Evolutionary conservation across 1,284 basidiomycete species (phyloP).

Genomic region (Papiliotrema nemorosa): DNA sequence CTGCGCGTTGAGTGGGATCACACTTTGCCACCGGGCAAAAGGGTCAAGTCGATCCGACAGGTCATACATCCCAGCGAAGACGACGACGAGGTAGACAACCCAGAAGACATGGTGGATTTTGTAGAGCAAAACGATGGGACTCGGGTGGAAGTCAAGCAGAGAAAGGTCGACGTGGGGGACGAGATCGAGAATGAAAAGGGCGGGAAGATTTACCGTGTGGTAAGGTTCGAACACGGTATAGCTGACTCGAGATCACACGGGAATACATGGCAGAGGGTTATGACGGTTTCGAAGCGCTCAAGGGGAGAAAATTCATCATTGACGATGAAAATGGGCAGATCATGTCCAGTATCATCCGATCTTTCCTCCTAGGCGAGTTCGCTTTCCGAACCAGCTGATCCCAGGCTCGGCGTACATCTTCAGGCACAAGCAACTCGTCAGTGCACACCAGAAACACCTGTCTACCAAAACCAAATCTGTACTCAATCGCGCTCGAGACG

Average conservation of each 20-base stretch:
- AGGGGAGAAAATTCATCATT: slow-evolving; percentile 65
- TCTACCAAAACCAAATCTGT: slow-evolving; percentile 35
- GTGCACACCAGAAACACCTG: slow-evolving; percentile 36
- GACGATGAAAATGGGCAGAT: slow-evolving; percentile 81
- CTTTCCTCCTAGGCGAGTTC: slow-evolving; percentile 70
- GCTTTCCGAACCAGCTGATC: neutral
- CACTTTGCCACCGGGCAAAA: slow-evolving; percentile 59
- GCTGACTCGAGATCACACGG: slow-evolving; percentile 42
- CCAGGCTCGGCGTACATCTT: slow-evolving; percentile 48
- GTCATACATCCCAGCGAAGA: slow-evolving; percentile 34
- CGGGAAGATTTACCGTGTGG: slow-evolving; percentile 66
- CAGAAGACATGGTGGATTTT: slow-evolving; percentile 40
- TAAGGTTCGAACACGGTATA: slow-evolving; percentile 48
- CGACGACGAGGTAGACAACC: slow-evolving; percentile 30
- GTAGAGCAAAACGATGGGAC: slow-evolving; percentile 47
- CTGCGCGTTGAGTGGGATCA: slow-evolving; percentile 86
- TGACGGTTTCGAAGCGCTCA: slow-evolving; percentile 74
- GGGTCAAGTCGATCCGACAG: slow-evolving; percentile 71
- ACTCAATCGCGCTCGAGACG: slow-evolving; percentile 26
- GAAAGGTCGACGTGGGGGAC: slow-evolving; percentile 50
- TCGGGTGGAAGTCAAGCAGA: slow-evolving; percentile 47
- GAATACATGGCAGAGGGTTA: slow-evolving; percentile 52
- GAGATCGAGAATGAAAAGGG: slow-evolving; percentile 57
- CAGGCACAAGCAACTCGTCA: slow-evolving; percentile 45
- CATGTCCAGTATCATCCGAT: slow-evolving; percentile 76